Evolutionary conservation across 768 basidiomycete genomes (phyloP).

Genomic region (Lactarius hatsudake): DNA sequence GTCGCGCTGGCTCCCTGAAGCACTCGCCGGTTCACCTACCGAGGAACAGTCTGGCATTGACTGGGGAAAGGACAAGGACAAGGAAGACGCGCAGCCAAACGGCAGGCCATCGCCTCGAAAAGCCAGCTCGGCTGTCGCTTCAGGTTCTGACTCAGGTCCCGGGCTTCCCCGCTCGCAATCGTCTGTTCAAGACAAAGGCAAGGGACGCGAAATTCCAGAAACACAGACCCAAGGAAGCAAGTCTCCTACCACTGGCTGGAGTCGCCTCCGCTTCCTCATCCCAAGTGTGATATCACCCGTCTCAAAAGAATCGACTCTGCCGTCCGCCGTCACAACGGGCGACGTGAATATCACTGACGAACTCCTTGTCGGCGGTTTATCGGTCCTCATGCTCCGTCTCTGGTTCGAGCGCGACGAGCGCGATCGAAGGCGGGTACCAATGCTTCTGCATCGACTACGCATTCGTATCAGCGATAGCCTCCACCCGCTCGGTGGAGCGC

Average conservation of each 20-base stretch:
- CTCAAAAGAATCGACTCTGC: constrained; percentile 34
- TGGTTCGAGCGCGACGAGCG: constrained; percentile 89
- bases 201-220: constrained; percentile 16
- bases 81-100: constrained; percentile 1
- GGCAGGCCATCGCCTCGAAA: background rate
- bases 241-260: constrained; percentile 50
- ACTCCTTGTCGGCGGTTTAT: constrained; percentile 75
- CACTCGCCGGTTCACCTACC: constrained; percentile 42
- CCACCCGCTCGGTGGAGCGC: constrained; percentile 71
- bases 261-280: constrained; percentile 60
- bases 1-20: constrained; percentile 49
- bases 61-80: constrained; percentile 30
- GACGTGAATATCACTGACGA: constrained; percentile 79
- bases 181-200: constrained; percentile 13
- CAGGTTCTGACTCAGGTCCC: constrained; percentile 8
- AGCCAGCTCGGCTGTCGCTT: constrained; percentile 1
- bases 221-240: constrained; percentile 28
- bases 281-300: constrained; percentile 48
- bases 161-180: constrained; percentile 2
- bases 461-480: constrained; percentile 85
- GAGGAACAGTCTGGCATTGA: constrained; percentile 45
- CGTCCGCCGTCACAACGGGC: constrained; percentile 50
- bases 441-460: constrained; percentile 74
- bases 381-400: constrained; percentile 71
- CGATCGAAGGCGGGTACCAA: constrained; percentile 73